Percentiles rank a stretch among this genome's conserved stretches.
phyloP scores from a whole-genome alignment of 1,284 basidiomycete genomes.

The Tilletia setariae region DNA sequence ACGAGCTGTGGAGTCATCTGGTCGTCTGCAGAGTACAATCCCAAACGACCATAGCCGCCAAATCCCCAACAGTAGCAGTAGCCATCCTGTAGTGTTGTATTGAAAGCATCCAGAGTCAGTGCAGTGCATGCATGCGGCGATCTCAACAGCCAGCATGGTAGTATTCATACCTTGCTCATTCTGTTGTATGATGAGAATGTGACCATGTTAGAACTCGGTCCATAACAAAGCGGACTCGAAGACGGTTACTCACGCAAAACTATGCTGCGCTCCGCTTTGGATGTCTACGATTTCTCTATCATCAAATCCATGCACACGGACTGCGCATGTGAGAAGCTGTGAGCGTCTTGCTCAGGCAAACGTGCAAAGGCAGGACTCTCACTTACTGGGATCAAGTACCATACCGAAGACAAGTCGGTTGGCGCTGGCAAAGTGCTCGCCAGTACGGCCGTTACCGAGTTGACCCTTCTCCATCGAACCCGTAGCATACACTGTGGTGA shows the following conservation, averaged over 20 bases:
- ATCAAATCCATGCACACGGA: constrained; percentile 27
- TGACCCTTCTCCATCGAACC: constrained; percentile 92
- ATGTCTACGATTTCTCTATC: constrained; percentile 28
- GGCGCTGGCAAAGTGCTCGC: constrained; percentile 78
- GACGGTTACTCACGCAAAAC: constrained; percentile 18
- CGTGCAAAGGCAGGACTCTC: neutral
- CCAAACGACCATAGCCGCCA: constrained; percentile 57
- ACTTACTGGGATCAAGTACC: constrained; percentile 70
- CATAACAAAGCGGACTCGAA: neutral
- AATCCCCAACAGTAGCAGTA: constrained; percentile 66
- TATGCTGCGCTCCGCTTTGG: constrained; percentile 25
- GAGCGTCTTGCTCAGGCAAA: neutral
- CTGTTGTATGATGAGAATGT: neutral
- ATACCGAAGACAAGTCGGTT: constrained; percentile 78
- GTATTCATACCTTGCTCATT: neutral
- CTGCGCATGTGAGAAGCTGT: neutral
- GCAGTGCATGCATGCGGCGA: neutral
- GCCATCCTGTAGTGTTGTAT: constrained; percentile 61
- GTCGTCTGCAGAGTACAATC: constrained; percentile 75
- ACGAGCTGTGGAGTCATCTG: constrained; percentile 54
- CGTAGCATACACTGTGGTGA: constrained; percentile 68
- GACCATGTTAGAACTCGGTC: neutral
- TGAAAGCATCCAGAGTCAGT: constrained; percentile 15
- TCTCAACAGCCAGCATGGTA: too few relatives aligned
- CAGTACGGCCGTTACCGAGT: constrained; percentile 82